These are phyloP conservation scores for Colletotrichum horii DNA, from an alignment of 2,329 filamentous ascomycete genomes.

Conservation along the genomic window DNA sequence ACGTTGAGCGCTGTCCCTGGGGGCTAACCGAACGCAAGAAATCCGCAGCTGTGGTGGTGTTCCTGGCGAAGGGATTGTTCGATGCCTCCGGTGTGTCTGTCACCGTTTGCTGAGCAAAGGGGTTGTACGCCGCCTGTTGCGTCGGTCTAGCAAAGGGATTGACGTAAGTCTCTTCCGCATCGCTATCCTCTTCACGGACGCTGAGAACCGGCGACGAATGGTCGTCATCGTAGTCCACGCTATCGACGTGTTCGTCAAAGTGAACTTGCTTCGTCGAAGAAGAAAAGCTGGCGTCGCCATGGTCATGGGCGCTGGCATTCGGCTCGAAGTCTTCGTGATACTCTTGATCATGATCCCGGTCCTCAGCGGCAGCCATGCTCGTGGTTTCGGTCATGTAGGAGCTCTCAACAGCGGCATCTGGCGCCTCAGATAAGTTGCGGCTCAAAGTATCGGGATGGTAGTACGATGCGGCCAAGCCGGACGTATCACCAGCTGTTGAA, in stretches of 20 bases:
- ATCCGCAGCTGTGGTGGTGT: neutral
- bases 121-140: neutral
- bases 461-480: neutral
- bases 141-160: constrained; percentile 1
- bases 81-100: neutral
- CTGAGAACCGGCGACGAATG: constrained; percentile 7
- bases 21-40: constrained; percentile 6
- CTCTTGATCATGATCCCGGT: neutral
- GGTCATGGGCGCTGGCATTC: neutral
- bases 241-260: neutral
- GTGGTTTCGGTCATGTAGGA: neutral
- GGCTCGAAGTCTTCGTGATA: neutral
- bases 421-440: neutral
- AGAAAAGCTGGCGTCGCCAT: neutral
- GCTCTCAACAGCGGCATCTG: neutral
- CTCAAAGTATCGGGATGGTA: neutral
- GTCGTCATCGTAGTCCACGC: neutral
- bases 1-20: neutral
- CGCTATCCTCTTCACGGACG: neutral
- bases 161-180: neutral
- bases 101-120: neutral
- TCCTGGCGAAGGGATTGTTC: neutral
- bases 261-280: neutral
- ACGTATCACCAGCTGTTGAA: neutral
- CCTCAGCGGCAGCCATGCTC: neutral